Percentiles rank a stretch among this genome's conserved stretches.
Evolutionary conservation across 495 filamentous ascomycete species (phyloP).

Genomic region (Parathielavia hyrcaniae): DNA sequence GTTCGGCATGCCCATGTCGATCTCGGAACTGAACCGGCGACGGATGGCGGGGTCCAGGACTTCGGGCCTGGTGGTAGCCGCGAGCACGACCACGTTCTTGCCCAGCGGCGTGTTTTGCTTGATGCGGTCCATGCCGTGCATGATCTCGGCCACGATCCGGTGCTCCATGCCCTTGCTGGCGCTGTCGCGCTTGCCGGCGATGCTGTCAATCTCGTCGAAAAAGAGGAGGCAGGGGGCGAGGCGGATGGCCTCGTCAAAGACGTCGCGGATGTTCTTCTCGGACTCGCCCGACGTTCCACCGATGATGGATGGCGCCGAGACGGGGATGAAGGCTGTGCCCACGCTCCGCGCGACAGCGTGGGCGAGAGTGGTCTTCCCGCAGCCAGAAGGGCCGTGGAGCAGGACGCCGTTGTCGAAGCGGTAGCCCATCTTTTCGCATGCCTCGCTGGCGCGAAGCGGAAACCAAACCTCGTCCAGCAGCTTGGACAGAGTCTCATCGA

Average conservation of each 20-base stretch:
- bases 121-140: constrained; percentile 83
- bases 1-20: constrained; percentile 91
- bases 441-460: constrained; percentile 60
- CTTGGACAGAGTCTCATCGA: constrained; percentile 70
- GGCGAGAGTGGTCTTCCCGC: constrained; percentile 91
- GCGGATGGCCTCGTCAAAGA: constrained; percentile 82
- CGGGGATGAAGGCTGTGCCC: constrained; percentile 77
- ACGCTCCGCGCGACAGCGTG: constrained; percentile 84
- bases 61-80: constrained; percentile 89
- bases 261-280: constrained; percentile 85
- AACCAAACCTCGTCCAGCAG: constrained; percentile 76
- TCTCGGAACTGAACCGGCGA: constrained; percentile 85
- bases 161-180: constrained; percentile 98
- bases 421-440: constrained; percentile 51
- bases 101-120: constrained; percentile 72
- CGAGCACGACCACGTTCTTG: constrained; percentile 88
- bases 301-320: constrained; percentile 83
- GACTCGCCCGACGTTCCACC: constrained; percentile 96
- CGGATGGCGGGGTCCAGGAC: constrained; percentile 81
- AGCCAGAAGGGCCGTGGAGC: constrained; percentile 87
- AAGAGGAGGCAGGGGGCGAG: constrained; percentile 90
- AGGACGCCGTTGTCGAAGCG: constrained; percentile 83
- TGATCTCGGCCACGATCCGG: constrained; percentile 85
- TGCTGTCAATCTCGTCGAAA: constrained; percentile 94
- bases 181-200: constrained; percentile 88